Evolutionary conservation across 768 basidiomycete species (phyloP).

Genomic region (Scleroderma bovista): DNA sequence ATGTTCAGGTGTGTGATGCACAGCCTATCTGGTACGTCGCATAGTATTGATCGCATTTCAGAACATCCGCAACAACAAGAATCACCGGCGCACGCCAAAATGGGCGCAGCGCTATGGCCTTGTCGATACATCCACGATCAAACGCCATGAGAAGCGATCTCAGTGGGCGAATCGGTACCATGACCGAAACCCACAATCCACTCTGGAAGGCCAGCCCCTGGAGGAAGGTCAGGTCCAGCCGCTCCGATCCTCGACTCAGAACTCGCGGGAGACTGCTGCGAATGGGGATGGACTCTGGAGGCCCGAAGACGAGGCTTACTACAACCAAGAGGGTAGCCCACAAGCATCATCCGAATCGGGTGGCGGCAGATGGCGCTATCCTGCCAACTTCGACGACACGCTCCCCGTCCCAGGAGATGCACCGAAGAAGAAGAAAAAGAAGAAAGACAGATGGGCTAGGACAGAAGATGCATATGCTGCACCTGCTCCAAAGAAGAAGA

Average conservation of each 20-base stretch:
- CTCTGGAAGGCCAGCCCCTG: conserved; percentile 62
- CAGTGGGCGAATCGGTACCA: conserved; percentile 88
- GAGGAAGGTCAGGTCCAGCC: conserved; percentile 73
- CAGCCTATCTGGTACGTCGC: conserved; percentile 6
- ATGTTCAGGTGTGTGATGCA: conserved; percentile 60
- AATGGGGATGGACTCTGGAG: conserved; percentile 60
- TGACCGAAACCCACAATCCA: conserved; percentile 67
- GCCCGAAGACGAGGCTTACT: conserved; percentile 72
- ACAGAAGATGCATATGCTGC: conserved; percentile 75
- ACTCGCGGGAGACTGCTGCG: conserved; percentile 11
- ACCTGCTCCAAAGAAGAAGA: conserved; percentile 37
- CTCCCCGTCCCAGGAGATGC: conserved; percentile 35
- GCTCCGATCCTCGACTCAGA: conserved; percentile 7
- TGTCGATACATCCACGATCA: conserved; percentile 71
- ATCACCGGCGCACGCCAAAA: conserved; percentile 86
- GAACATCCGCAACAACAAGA: conserved; percentile 97
- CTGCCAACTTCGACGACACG: conserved; percentile 73
- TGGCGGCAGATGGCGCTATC: conserved; percentile 76
- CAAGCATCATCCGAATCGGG: conserved; percentile 31
- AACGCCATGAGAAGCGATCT: conserved; percentile 72
- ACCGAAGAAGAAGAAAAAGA: conserved; percentile 63
- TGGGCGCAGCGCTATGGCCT: conserved; percentile 92
- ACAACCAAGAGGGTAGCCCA: conserved; percentile 43
- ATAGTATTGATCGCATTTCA: conserved; percentile 26
- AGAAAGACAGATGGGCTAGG: conserved; percentile 85